Percentiles rank a stretch among this genome's conserved stretches.
Evolutionary conservation across 202 grass and related monocot genomes (phyloP).

Genomic region (Eragrostis tef): DNA sequence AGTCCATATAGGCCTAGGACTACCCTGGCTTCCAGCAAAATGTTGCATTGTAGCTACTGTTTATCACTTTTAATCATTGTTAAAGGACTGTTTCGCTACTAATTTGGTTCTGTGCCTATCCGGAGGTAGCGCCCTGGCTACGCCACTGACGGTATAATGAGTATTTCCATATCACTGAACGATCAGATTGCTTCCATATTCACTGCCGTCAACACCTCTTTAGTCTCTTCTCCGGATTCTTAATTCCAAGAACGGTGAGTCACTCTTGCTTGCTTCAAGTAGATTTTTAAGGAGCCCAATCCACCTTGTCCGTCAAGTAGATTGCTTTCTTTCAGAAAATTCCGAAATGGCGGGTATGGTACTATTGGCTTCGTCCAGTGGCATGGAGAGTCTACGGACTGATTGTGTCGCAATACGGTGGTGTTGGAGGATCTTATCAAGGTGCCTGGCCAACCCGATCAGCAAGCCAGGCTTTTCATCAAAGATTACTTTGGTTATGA

Average conservation of each 20-base stretch:
- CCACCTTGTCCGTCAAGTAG: background rate
- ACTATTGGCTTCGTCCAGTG: slow-evolving; percentile 73
- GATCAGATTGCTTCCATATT: slow-evolving; percentile 66
- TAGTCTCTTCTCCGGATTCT: slow-evolving; percentile 75
- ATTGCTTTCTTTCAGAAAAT: slow-evolving; percentile 59
- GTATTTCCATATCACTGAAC: slow-evolving; percentile 60
- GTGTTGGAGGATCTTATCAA: slow-evolving; percentile 58
- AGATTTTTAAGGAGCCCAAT: slow-evolving; percentile 13
- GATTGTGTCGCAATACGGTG: slow-evolving; percentile 78
- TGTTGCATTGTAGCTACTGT: too few species aligned
- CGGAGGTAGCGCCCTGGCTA: too few species aligned
- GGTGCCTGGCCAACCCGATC: slow-evolving; percentile 51
- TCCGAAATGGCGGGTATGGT: slow-evolving; percentile 85
- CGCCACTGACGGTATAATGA: slow-evolving; percentile 89
- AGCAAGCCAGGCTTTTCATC: slow-evolving; percentile 59
- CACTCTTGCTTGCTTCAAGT: background rate
- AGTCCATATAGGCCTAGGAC: too few species aligned
- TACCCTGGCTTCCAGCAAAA: too few species aligned
- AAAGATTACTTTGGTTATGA: slow-evolving; percentile 64
- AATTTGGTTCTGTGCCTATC: too few species aligned
- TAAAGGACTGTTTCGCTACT: too few species aligned
- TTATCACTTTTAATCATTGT: too few species aligned
- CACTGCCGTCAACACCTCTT: slow-evolving; percentile 64
- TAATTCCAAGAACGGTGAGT: slow-evolving; percentile 63
- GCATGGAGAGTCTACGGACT: slow-evolving; percentile 82